Evolutionary conservation across 2,329 filamentous ascomycete genomes (phyloP).

Genomic region (Diplodia seriata): DNA sequence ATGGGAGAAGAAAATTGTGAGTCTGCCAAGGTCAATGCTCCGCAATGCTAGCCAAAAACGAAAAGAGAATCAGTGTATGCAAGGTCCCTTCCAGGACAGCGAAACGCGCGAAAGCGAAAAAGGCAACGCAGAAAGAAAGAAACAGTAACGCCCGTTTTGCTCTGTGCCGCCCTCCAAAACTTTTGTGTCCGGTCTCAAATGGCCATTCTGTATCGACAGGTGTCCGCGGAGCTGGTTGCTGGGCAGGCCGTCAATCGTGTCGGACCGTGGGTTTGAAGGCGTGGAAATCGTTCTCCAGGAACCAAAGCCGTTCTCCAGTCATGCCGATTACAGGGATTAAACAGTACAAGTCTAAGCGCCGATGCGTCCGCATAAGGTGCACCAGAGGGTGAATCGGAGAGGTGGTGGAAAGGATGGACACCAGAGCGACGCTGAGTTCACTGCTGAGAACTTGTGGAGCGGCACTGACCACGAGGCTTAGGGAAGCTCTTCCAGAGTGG

Average conservation of each 20-base stretch:
- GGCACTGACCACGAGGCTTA: neutral
- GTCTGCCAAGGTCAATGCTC: conserved; percentile 33
- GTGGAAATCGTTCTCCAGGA: conserved; percentile 32
- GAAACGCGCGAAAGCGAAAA: conserved; percentile 19
- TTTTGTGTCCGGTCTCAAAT: conserved; percentile 26
- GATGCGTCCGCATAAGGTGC: conserved; percentile 28
- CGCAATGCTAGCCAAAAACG: conserved; percentile 33
- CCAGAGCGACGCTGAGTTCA: conserved; percentile 24
- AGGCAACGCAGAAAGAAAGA: conserved; percentile 17
- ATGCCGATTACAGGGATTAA: conserved; percentile 34
- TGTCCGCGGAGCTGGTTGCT: conserved; percentile 28
- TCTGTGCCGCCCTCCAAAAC: conserved; percentile 29
- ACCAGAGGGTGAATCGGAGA: conserved; percentile 27
- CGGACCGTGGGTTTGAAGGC: conserved; percentile 15
- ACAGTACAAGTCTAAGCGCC: conserved; percentile 33
- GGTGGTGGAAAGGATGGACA: conserved; percentile 22
- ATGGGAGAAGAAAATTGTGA: conserved; percentile 14
- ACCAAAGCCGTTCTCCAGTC: conserved; percentile 31
- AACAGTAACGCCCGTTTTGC: conserved; percentile 33
- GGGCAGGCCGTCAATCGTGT: conserved; percentile 16
- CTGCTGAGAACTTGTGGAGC: conserved; percentile 12
- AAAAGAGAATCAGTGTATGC: conserved; percentile 28
- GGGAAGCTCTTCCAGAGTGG: conserved; percentile 7
- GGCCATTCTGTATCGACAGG: conserved; percentile 31
- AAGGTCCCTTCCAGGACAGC: conserved; percentile 31